Base-by-base conservation (phyloP, 2,329 filamentous ascomycete genomes). In the Talaromyces amestolkiae region DNA sequence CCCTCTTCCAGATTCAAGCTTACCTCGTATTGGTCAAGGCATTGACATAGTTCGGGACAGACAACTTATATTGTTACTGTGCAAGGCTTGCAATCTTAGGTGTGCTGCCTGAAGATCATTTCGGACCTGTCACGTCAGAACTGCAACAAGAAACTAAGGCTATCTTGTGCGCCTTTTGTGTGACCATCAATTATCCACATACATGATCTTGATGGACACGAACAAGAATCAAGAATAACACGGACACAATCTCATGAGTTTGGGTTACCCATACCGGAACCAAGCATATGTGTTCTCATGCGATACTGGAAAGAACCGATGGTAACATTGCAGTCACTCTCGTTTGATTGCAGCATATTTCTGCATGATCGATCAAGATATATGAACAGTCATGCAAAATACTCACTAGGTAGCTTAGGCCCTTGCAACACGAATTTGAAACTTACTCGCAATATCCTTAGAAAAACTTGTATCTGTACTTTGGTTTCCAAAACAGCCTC, bases 41-140 rank as follows among this genome's bases (percentile, higher is more conserved):
- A 27, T 13, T 58, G 53, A 59, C 59, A 39, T 41, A 54, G 11
- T 45, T 45, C 19, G 45, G 24, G 24, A 61, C 31, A 53, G 17
- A 24, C 9, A 58, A 41, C 33, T 27, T 31, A 51, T 47, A 61
- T n/a, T 49, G n/a, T 11, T 58, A 47, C 17, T 35, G 17, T 41
- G 19, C 15, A 22, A 43, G 10, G 61, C 31, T 22, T 58, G 51
- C 27, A 47, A 33, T 33, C 37, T 45, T n/a, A 7, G 41, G 27
- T 58, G 51, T 65, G 41, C 51, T 56, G 64, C 64, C 64, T 62
- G 51, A 58, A 13, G 33, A n/a, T 49, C 13, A 31, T 62, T 47
- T 51, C 54, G 27, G 47, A 24, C 22, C 35, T 24, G 13, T 54
- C 51, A 43, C 41, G 19, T 61, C 39, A 51, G 35, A 56, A 54